Evolutionary conservation across 805 yeast genomes (phyloP), one percentile per base, ranked within the genome.

Genomic region (Tetrapisispora iriomotensis): DNA sequence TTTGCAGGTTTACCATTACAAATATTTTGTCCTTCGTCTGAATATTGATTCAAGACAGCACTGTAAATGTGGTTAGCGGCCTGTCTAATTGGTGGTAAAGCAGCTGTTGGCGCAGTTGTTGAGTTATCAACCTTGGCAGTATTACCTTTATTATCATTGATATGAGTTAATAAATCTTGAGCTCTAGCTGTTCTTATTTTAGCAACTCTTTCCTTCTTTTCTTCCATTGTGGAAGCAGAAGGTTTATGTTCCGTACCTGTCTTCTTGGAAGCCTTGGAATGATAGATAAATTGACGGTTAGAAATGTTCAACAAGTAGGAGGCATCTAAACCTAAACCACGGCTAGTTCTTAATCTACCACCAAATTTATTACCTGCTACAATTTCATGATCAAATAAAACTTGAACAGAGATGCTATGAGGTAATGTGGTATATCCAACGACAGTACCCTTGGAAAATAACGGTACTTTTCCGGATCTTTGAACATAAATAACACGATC

Each of bases 401-500:
- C 79, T 46, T 82, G 86, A 41, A 92, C 66, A 1, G 79, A 72
- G 9, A 72, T 58, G 37, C 55, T 62, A n/a, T 64, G 53, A 8
- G 75, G 74, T 26, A 75, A 70, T 48, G 78, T 74, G 26, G 75
- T 70, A 30, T 84, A 85, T 8, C 82, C 80, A 36, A 84, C 81
- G 39, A 92, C 94, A 1, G 96, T 87, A 58, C 99, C 99, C 53
- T 82, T 82, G 20, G 84, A 72, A 55, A 82, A 86, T 41, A 79
- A 62, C 21, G 96, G 95, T 13, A 88, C 95, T 54, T 84, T 86
- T 37, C 97, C 97, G 19, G 83, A 77, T 50, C 79, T 83, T 50
- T 82, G 81, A 18, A 86, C 82, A 48, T 84, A 87, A 19, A 83
- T 72, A 23, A 92, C 85, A 44, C 98, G 74, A 54, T 92, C 96